Base-by-base conservation (phyloP, 208 protist species). In the Acanthamoeba sp. region DNA sequence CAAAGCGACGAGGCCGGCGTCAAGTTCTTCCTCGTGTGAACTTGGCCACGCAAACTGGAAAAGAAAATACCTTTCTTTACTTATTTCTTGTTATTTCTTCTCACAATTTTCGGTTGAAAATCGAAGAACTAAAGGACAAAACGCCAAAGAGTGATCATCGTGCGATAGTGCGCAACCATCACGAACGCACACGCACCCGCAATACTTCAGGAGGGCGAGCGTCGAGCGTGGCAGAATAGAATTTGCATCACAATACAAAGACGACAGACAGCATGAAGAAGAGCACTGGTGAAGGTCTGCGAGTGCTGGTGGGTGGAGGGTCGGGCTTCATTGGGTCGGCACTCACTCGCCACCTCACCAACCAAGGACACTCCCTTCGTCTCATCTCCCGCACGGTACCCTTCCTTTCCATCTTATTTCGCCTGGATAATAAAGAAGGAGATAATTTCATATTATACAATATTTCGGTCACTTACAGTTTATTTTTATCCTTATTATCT, bases 251-350 rank as follows among this genome's bases (percentile, higher is more conserved):
- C 4, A 1, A 1, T 9, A 29, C 55, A 22, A 5, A 16, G 6
- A 64, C 57, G 3, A 29, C 57, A 64, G 5, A 64, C 16, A 64
- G 57, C 57, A 76, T 76, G 66, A 76, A 76, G 32, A 76, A 76
- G 66, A 76, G 66, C 66, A 40, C 32, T 7, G 34, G 66, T 14
- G 66, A 78, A 78, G 73, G 73, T 9, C 84, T 91, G 32, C 50
- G 89, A 1, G 89, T 93, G 89, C 42, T 93, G 66, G 50, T 93
- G 29, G 89, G 89, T 42, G 89, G 89, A 16, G 89, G 89, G 16
- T 82, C 62, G 7, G 89, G 89, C 59, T 93, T 76, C 62, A 93
- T 93, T 12, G 89, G 89, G 16, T 62, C 40, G 5, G 89, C 89
- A 22, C 89, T 93, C 32, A 52, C 40, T 3, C 40, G 34, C 24